Evolutionary conservation across 352 stramenopile genomes (phyloP), one percentile per base, ranked within the genome.

Genomic region (Nothophytophthora sp.): DNA sequence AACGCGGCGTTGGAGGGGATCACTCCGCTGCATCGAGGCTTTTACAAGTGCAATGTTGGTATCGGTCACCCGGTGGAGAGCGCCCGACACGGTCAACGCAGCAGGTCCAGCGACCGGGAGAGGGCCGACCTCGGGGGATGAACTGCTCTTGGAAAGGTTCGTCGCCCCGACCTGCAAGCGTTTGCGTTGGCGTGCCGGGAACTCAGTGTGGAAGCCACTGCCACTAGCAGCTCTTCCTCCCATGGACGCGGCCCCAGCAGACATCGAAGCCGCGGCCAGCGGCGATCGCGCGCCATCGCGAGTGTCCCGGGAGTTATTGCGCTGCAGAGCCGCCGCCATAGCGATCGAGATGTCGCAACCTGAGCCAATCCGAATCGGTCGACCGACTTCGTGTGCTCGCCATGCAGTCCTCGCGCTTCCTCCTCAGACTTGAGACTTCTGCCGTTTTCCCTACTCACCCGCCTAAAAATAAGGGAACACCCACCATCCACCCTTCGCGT

Each of bases 111-210:
- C 52, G 65, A 43, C 53, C 10, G 38, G 9, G 15, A 45, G 24
- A 11, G 20, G 4, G 23, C 46, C 46, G 16, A 60, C 43, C 24
- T 64, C 44, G 0, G 50, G 36, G 7, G 60, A 46, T 0, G 66
- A 68, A 18, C 45, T 37, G 43, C 53, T 67, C 30, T 75, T 79
- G 1, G 50, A 47, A 22, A 90, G 49, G 44, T 93, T 93, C 0
- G 80, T 93, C 5, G 67, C 54, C 4, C 82, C 83, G n/a, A 93
- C 77, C 48, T 90, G 83, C n/a, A 92, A 36, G 7, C 83, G 67
- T 43, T 87, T 87, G 50, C 74, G 66, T 36, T 86, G 69, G 13
- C 72, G 74, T 18, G 63, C 63, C 36, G 75, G 77, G 40, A 86
- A 60, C 20, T 88, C 70, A 12, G 63, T 39, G 28, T 79, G 65